Evolutionary conservation across 139 green algal species (phyloP), one percentile per base, ranked within the genome.

Genomic region (Gonium pectorale): DNA sequence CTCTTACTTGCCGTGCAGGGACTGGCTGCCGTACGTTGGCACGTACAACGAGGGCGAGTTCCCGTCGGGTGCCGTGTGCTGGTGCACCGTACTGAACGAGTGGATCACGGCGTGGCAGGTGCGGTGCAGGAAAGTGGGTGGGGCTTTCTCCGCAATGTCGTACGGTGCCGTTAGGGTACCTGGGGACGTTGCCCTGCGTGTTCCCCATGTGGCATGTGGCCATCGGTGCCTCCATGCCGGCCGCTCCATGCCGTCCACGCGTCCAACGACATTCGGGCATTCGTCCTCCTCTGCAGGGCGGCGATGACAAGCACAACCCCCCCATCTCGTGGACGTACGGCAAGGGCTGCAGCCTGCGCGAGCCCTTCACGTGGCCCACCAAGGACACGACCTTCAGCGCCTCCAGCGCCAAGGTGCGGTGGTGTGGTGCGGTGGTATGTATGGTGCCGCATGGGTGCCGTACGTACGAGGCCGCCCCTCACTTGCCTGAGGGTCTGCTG

Each of bases 21-120:
- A 72, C 66, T 72, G 66, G 66, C 5, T 72, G 37, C 66, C 66
- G 3, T 72, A 72, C 66, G 19, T 72, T 4, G 8, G 2, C 15
- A 72, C 66, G 37, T 72, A 26, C 29, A 41, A 41, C 37, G 66
- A 72, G 37, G 29, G 21, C 66, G 66, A 72, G 66, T 72, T 52
- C 66, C 66, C 66, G 5, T 72, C 66, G 13, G 66, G 66, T 37
- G 33, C 66, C 38, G 24, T 22, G 17, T 72, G 66, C 38, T 72
- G 37, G 37, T 72, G 66, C 66, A 41, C 29, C 22, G 66, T 72
- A 21, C 33, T 72, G 26, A 72, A 41, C 15, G 37, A 72, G 66
- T 72, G 38, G 5, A 27, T 52, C 33, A 11, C 44, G 63, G 33
- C 46, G 63, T 70, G 63, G 63, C 56, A 64, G 56, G 56, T 64